Base-by-base conservation (phyloP, 1,284 basidiomycete species). In the Rhodotorula sp. region DNA sequence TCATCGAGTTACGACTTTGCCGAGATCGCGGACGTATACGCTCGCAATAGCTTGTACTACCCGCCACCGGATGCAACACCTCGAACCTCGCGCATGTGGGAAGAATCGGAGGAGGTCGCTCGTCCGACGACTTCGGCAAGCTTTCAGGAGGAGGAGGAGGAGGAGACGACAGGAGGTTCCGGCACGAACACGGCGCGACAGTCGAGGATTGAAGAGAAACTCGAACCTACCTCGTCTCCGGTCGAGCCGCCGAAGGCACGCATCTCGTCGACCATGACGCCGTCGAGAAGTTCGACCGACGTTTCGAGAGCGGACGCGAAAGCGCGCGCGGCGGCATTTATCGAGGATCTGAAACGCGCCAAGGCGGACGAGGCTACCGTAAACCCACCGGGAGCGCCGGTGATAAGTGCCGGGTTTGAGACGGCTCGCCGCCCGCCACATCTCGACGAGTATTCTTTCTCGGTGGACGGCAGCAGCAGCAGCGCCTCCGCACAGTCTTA, bases 271-370 rank as follows among this genome's bases (percentile, higher is more conserved):
- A 12, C 49, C 10, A 8, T 49, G 17, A 22, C 24, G 17, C 37
- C 48, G 1, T 24, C 24, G 7, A 4, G n/a, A 10, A n/a, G n/a
- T 20, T n/a, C 18, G 37, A 17, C 10, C 1, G 49, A 42, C 37
- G 42, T n/a, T 17, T 10, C 49, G 49, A n/a, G 60, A 55, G 37
- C 37, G 6, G 72, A 74, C 20, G 69, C 69, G 24, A 71, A 67
- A 30, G 67, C 69, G n/a, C 63, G 72, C 26, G 72, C 72, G 5
- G 67, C 64, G 10, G 69, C 72, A 0, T 74, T 74, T 62, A 64
- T 74, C 42, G 72, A 69, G 1, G 72, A 74, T 20, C 61, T 71
- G 26, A 71, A 71, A 44, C 56, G 60, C 44, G 65, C 64, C 8
- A 66, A 60, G 46, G 24, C 33, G 8, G 46, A 37, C 3, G 62